Base-by-base conservation (phyloP, 2,329 filamentous ascomycete species). In the Trichoderma pleuroti region DNA sequence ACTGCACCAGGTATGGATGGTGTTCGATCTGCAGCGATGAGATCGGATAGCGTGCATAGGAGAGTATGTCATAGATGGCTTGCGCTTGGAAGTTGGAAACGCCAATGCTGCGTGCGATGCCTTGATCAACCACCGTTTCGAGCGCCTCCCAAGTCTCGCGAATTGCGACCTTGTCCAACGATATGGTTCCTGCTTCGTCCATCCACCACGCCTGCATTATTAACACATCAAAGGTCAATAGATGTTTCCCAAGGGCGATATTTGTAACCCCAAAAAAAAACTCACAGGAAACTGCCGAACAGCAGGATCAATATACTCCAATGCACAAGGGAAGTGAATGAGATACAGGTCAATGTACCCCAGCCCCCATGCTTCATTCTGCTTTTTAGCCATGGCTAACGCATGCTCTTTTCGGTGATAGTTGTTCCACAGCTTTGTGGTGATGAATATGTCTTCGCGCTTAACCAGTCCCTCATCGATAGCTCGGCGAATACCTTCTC, bases 341-440 rank as follows among this genome's bases (percentile, higher is more conserved):
- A 94, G 85, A 87, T 90, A 97, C 72, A 96, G 87, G 80, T 96
- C 93, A 79, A 97, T 93, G 85, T 96, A 95, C 74, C 93, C 93
- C 69, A 96, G 81, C 70, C 91, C 90, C 89, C 92, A 94, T 82
- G 94, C 91, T 74, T 88, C 86, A 72, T 93, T 89, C 82, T 93
- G 91, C 78, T 90, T 90, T 81, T 88, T 88, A 80, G 86, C 87
- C 79, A 94, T 93, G 59, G 88, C 88, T 79, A 90, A 87, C 68
- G 94, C 92, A 75, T 88, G 87, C 74, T 94, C 90, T 74, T 85
- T 86, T 77, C 93, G 90, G 85, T 97, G 92, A 87, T 94, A 96
- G 77, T 90, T 90, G 84, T 94, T 94, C 93, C 93, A 97, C 64
- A 97, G 90, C 86, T 97, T 97, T 80, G 91, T 93, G 73, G 94